Evolutionary conservation across 805 yeast species (phyloP).

Genomic region (Tetrapisispora nanseiensis): DNA sequence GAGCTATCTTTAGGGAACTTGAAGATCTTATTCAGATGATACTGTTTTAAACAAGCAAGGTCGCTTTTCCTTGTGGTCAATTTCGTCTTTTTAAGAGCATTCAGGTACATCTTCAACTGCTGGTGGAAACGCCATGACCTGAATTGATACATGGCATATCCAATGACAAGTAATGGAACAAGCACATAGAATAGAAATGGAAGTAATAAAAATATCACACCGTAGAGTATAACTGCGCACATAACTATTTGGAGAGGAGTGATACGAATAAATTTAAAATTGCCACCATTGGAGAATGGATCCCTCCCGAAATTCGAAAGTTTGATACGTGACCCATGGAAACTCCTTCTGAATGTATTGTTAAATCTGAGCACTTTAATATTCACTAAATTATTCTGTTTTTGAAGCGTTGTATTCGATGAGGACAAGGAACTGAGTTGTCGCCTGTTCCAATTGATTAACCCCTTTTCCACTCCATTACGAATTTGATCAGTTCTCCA

Average conservation of each 20-base stretch:
- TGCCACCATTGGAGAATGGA: background rate
- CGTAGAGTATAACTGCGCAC: constrained; percentile 6
- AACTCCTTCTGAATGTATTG: too few species aligned
- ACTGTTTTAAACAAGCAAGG: constrained; percentile 1
- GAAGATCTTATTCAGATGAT: background rate
- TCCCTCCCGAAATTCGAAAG: too few species aligned
- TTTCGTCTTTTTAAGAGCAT: background rate
- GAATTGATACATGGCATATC: constrained; percentile 17
- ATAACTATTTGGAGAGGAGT: constrained; percentile 9
- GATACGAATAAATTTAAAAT: constrained; percentile 7
- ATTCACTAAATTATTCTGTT: too few species aligned
- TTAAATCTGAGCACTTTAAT: too few species aligned
- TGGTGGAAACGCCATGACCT: constrained; percentile 17
- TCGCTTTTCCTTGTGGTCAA: constrained; percentile 7
- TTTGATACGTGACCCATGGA: too few species aligned
- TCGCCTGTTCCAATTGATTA: too few species aligned
- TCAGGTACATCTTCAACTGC: constrained; percentile 10
- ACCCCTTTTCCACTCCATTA: too few species aligned
- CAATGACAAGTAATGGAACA: constrained; percentile 18
- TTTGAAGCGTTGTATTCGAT: too few species aligned
- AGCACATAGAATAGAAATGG: constrained; percentile 13
- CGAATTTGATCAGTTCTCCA: too few species aligned
- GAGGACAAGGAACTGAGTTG: too few species aligned
- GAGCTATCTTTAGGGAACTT: background rate
- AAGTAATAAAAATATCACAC: constrained; percentile 6